phyloP scores from a whole-genome alignment of 139 green algal species.

The Asterochloris erici region DNA sequence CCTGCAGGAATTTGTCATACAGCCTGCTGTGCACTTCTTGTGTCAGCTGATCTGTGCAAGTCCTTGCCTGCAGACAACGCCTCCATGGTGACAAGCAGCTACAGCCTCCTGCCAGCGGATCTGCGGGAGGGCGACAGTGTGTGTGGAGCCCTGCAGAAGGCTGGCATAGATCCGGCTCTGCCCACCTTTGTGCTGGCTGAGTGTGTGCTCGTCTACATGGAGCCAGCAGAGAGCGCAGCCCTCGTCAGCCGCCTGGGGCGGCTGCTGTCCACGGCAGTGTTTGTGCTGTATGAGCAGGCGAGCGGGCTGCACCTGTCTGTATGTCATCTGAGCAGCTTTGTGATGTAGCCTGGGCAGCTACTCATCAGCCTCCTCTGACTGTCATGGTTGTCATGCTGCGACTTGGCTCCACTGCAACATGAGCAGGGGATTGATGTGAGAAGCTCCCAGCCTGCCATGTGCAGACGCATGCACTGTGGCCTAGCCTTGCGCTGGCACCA shows the following conservation, averaged over 20 bases:
- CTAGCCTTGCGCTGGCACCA: no score
- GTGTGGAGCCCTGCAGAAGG: conserved; percentile 31
- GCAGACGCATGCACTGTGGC: no score
- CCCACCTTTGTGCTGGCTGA: conserved; percentile 81
- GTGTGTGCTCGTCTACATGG: conserved; percentile 90
- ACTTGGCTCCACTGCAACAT: no score
- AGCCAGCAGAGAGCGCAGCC: conserved; percentile 42
- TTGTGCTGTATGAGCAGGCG: conserved; percentile 80
- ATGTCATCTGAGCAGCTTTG: no score
- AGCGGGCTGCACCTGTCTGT: not conserved
- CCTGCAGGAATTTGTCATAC: no score
- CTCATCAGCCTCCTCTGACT: no score
- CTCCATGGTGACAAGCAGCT: conserved; percentile 28
- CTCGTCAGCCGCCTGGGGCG: conserved; percentile 51
- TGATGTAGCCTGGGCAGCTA: no score
- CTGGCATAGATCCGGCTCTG: conserved; percentile 40
- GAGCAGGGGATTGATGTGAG: no score
- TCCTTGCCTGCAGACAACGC: not conserved
- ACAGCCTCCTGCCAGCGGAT: conserved; percentile 67
- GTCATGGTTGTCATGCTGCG: no score
- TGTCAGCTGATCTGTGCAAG: no score
- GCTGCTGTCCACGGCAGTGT: conserved; percentile 41
- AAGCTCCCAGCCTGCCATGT: no score
- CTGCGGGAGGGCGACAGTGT: conserved; percentile 50
- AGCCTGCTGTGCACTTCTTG: no score